These are phyloP conservation scores for Cardamine occulta DNA, from an alignment of 345 rosid species.

Conservation along the genomic window DNA sequence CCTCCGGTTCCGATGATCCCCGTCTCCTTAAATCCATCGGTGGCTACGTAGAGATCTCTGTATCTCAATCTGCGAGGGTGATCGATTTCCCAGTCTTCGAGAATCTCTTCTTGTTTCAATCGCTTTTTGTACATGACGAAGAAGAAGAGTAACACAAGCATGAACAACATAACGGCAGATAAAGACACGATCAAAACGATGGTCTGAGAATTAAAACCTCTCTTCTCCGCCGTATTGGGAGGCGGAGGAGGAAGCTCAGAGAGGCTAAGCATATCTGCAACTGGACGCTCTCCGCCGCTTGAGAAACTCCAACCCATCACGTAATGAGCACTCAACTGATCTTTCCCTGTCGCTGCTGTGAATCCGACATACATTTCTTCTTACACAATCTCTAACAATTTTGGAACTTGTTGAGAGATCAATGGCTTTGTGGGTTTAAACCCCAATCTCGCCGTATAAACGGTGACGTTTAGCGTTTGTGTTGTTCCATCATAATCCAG, in stretches of 20 bases:
- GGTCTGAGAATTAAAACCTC: conserved; percentile 21
- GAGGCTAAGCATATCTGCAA: conserved; percentile 39
- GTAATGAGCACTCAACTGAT: conserved; percentile 57
- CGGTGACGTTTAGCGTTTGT: conserved; percentile 43
- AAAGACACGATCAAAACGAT: conserved; percentile 50
- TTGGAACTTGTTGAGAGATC: conserved; percentile 21
- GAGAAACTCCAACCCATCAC: conserved; percentile 72
- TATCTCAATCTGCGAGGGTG: conserved; percentile 62
- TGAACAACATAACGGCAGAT: conserved; percentile 32
- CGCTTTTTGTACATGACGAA: conserved; percentile 44
- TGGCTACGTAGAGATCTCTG: conserved; percentile 56
- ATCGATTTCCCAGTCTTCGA: conserved; percentile 67
- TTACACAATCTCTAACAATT: conserved; percentile 18
- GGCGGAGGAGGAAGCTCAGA: conserved; percentile 45
- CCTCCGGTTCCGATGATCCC: conserved; percentile 62
- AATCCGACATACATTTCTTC: conserved; percentile 58
- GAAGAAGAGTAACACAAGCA: conserved; percentile 41
- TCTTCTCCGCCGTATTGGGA: conserved; percentile 7
- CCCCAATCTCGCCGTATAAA: conserved; percentile 36
- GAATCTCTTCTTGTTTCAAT: conserved; percentile 47
- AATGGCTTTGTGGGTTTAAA: conserved; percentile 48
- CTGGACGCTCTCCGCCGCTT: conserved; percentile 28
- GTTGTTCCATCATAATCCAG: conserved; percentile 48
- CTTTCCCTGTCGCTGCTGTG: conserved; percentile 57
- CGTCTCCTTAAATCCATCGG: conserved; percentile 53